A percentile compares a stretch with the other conserved stretches of the same genome.
phyloP scores from a whole-genome alignment of 2,329 filamentous ascomycete species.

The Rhynchosporium agropyri region DNA sequence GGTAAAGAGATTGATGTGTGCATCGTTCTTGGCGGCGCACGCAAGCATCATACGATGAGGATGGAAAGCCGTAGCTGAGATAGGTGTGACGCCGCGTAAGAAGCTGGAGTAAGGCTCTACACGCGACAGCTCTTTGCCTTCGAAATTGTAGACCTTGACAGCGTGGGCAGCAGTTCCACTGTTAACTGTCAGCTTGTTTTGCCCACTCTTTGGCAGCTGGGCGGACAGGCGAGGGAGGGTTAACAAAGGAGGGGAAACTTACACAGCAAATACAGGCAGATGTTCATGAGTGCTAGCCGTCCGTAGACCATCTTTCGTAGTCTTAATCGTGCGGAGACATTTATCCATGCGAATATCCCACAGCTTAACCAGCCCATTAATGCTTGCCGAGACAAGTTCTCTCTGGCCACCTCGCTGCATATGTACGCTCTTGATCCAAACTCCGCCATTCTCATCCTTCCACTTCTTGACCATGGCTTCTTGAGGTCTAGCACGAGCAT shows the following conservation, averaged over 20 bases:
- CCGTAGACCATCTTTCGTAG: slow-evolving; percentile 76
- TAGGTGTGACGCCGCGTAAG: slow-evolving; percentile 78
- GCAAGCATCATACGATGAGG: slow-evolving; percentile 91
- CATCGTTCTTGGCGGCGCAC: slow-evolving; percentile 81
- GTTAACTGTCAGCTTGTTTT: slow-evolving; percentile 33
- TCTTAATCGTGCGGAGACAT: slow-evolving; percentile 72
- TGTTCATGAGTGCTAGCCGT: slow-evolving; percentile 95
- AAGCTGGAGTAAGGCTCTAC: slow-evolving; percentile 92
- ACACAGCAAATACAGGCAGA: slow-evolving; percentile 92
- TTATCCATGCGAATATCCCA: slow-evolving; percentile 94
- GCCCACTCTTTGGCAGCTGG: not conserved
- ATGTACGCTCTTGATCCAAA: slow-evolving; percentile 95
- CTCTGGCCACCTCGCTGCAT: slow-evolving; percentile 94
- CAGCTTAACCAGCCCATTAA: slow-evolving; percentile 89
- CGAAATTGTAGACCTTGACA: slow-evolving; percentile 91
- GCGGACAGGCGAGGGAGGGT: not conserved
- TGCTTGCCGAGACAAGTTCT: slow-evolving; percentile 86
- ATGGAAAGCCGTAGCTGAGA: slow-evolving; percentile 90
- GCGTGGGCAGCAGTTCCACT: slow-evolving; percentile 87
- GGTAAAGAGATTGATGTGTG: slow-evolving; percentile 86
- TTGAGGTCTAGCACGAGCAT: slow-evolving; percentile 79
- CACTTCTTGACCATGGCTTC: slow-evolving; percentile 95
- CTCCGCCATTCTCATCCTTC: slow-evolving; percentile 82
- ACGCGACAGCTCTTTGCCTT: slow-evolving; percentile 75
- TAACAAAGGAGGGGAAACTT: slow-evolving; percentile 49